phyloP scores from a whole-genome alignment of 371 early-diverging fungal species.

The Thermomucor indicae-seudaticae region DNA sequence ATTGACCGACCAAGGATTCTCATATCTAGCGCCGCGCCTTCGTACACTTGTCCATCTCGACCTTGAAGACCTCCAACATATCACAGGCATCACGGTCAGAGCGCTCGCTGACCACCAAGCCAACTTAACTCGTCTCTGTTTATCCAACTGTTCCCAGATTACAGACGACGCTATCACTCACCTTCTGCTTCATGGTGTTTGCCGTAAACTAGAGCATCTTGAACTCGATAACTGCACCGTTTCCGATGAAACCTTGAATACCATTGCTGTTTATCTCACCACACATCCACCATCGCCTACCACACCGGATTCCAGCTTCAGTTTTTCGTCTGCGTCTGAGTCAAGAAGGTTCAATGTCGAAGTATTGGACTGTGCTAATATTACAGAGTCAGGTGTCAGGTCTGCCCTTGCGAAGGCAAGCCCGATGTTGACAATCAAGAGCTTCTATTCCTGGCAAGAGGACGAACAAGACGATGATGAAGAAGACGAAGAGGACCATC shows the following conservation, averaged over 20 bases:
- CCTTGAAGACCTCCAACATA: slow-evolving; percentile 48
- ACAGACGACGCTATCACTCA: slow-evolving; percentile 37
- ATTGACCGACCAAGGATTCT: slow-evolving; percentile 47
- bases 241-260: slow-evolving; percentile 26
- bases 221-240: slow-evolving; percentile 38
- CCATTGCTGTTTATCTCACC: slow-evolving; percentile 21
- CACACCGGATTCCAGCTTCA: slow-evolving; percentile 2
- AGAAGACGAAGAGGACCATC: slow-evolving; percentile 4
- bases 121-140: slow-evolving; percentile 31
- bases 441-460: slow-evolving; percentile 35
- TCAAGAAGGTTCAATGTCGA: slow-evolving; percentile 23
- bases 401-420: slow-evolving; percentile 29
- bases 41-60: slow-evolving; percentile 38
- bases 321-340: slow-evolving; percentile 4
- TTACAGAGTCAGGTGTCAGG: slow-evolving; percentile 36
- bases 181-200: slow-evolving; percentile 27
- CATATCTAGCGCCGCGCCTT: slow-evolving; percentile 36
- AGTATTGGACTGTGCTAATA: slow-evolving; percentile 41
- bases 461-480: slow-evolving; percentile 8
- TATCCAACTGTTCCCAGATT: slow-evolving; percentile 54
- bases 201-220: slow-evolving; percentile 26
- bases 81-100: slow-evolving; percentile 46
- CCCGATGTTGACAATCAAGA: slow-evolving; percentile 34
- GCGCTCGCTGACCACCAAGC: slow-evolving; percentile 39
- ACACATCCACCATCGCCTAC: slow-evolving; percentile 6